A percentile compares a stretch with the other conserved stretches of the same genome.
Conservation (phyloP, 2,329 filamentous ascomycete genomes). For the Neofusicoccum sp. region DNA sequence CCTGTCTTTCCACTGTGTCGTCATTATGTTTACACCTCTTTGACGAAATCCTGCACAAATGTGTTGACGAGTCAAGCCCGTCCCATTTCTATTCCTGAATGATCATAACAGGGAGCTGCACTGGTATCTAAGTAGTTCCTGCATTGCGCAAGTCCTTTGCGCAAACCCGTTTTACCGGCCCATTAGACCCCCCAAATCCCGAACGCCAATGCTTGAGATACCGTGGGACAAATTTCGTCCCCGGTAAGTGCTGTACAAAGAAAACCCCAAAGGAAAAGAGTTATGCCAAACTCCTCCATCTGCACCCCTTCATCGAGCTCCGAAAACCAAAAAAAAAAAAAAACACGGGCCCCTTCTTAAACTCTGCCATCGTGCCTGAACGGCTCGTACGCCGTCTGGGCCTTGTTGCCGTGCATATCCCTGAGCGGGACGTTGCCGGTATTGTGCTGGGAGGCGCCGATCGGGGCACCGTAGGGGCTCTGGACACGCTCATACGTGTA, state of each 20-base stretch:
- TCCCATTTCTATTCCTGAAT: no score
- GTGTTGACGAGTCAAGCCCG: no score
- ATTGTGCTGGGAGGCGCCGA: not conserved
- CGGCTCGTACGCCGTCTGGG: conserved; percentile 19
- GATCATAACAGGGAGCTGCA: not conserved
- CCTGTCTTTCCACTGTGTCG: not conserved
- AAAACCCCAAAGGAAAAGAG: not conserved
- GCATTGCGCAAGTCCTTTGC: not conserved
- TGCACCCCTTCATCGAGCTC: no score
- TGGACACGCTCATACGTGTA: conserved; percentile 60
- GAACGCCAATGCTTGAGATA: conserved; percentile 7
- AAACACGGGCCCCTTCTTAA: not conserved
- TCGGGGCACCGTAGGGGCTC: conserved; percentile 38
- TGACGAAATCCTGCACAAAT: no score
- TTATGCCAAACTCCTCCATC: not conserved
- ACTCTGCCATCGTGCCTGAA: conserved; percentile 12
- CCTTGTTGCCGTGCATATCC: conserved; percentile 15
- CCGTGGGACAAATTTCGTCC: not conserved
- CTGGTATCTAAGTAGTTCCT: not conserved
- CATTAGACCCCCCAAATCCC: no score
- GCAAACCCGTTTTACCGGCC: not conserved
- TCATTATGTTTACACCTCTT: not conserved
- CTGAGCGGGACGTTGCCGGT: conserved; percentile 4
- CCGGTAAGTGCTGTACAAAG: conserved; percentile 2
- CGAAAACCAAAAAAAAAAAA: not conserved